phyloP scores from a whole-genome alignment of 768 basidiomycete genomes.

The Cystofilobasidium macerans region DNA sequence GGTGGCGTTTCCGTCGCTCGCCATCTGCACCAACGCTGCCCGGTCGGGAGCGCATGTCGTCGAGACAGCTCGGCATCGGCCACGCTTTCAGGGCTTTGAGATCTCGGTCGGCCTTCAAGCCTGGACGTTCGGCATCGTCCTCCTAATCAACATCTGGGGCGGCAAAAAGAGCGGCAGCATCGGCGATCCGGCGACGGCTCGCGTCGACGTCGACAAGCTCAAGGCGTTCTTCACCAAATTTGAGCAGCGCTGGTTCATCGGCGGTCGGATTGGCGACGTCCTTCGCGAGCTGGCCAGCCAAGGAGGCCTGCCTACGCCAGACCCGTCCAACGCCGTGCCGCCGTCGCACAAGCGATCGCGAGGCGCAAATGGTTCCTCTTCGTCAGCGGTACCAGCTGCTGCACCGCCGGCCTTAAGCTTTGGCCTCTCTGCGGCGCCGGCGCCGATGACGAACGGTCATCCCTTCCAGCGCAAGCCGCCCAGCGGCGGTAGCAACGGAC shows the following conservation, averaged over 20 bases:
- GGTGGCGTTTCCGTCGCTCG: conserved; percentile 54
- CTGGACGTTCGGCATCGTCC: conserved; percentile 45
- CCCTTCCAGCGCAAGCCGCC: neutral
- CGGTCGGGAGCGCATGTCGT: conserved; percentile 61
- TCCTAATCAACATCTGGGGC: conserved; percentile 59
- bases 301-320: neutral
- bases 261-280: neutral
- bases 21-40: conserved; percentile 73
- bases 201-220: neutral
- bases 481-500: neutral
- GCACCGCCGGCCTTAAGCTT: neutral
- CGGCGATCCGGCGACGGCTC: conserved; percentile 17
- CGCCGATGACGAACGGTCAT: neutral
- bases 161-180: conserved; percentile 43
- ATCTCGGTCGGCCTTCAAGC: neutral
- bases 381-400: neutral
- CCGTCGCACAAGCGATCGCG: neutral
- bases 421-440: too few species aligned
- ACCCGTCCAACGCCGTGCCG: neutral
- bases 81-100: neutral
- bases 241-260: neutral
- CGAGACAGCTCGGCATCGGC: conserved; percentile 46
- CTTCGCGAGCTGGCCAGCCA: neutral
- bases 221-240: neutral
- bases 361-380: neutral